Evolutionary conservation across 495 filamentous ascomycete species (phyloP).

Genomic region (Neurospora sp.): DNA sequence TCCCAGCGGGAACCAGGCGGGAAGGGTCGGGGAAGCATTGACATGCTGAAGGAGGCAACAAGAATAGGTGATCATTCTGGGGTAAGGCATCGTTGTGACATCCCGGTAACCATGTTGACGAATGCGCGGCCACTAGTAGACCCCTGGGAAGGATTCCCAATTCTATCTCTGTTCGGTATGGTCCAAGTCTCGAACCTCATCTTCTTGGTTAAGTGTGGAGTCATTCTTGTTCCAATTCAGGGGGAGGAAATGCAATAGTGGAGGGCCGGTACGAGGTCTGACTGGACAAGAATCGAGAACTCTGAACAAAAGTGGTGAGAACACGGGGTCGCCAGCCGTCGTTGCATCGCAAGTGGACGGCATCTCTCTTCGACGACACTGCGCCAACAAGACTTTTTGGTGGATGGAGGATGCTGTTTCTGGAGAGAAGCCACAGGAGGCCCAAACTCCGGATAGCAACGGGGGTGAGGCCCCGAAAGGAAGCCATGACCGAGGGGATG

Average conservation of each 20-base stretch:
- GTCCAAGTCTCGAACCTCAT: neutral
- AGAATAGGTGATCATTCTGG: neutral
- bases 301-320: neutral
- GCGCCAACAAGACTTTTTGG: neutral
- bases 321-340: neutral
- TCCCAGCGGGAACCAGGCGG: neutral
- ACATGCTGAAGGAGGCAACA: neutral
- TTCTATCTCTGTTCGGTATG: neutral
- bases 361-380: neutral
- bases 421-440: neutral
- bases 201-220: neutral
- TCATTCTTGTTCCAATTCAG: neutral
- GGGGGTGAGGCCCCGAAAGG: neutral
- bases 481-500: neutral
- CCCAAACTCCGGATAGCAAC: neutral
- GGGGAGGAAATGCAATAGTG: neutral
- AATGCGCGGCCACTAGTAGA: neutral
- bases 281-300: neutral
- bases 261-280: neutral
- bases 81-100: neutral
- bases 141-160: neutral
- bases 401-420: neutral
- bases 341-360: neutral
- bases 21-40: neutral
- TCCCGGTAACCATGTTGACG: neutral